phyloP scores from a whole-genome alignment of 306 rosid genomes.

The Vicia villosa region DNA sequence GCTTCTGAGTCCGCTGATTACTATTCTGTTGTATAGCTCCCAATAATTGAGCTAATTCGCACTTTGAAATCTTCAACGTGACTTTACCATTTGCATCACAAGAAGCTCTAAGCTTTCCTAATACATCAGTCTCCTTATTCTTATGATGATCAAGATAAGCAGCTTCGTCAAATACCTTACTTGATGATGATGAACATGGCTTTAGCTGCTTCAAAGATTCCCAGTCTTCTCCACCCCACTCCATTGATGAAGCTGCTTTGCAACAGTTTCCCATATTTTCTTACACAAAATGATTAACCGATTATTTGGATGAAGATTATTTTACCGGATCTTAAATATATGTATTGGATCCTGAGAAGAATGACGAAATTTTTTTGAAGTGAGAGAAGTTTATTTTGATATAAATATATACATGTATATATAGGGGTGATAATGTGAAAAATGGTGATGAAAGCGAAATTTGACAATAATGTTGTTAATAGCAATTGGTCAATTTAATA shows the following conservation, averaged over 20 bases:
- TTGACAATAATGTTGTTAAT: no score
- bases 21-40: conserved; percentile 25
- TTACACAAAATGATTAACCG: not conserved
- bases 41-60: conserved; percentile 52
- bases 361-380: not conserved
- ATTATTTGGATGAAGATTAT: no score
- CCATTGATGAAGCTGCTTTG: conserved; percentile 10
- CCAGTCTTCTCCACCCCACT: conserved; percentile 58
- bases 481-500: no score
- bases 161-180: conserved; percentile 36
- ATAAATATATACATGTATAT: not conserved
- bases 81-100: conserved; percentile 39
- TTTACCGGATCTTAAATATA: no score
- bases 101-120: conserved; percentile 23
- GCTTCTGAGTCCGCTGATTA: not conserved
- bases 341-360: no score
- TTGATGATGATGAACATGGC: not conserved
- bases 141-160: not conserved
- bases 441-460: no score
- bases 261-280: conserved; percentile 55
- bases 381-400: not conserved
- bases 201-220: conserved; percentile 9
- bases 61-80: conserved; percentile 61
- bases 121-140: conserved; percentile 25
- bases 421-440: not conserved